Conservation (phyloP, 306 rosid genomes). For the Alnus glutinosa region DNA sequence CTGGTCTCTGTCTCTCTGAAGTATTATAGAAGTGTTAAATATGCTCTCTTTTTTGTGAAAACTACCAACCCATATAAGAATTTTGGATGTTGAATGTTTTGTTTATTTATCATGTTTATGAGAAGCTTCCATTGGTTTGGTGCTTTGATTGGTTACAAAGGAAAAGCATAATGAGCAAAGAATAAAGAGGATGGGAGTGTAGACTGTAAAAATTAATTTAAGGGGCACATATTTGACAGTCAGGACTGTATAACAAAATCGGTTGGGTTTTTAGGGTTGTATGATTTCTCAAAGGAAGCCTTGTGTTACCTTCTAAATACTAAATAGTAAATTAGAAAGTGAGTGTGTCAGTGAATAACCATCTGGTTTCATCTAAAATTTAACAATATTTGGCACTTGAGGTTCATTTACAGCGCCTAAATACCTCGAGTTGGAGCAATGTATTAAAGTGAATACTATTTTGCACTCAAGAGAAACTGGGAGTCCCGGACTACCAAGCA, state of each 20-base stretch:
- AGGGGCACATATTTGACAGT: neutral
- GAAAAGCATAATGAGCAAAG: neutral
- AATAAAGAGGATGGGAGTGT: neutral
- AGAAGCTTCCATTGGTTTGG: neutral
- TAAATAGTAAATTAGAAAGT: neutral
- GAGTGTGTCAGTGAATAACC: neutral
- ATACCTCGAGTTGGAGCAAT: neutral
- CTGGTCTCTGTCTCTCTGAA: neutral
- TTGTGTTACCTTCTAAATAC: too few species aligned
- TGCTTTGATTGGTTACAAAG: neutral
- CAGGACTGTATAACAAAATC: neutral
- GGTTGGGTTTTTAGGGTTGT: neutral
- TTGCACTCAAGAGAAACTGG: too few species aligned
- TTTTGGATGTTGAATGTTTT: slow-evolving; percentile 2
- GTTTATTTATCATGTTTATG: neutral
- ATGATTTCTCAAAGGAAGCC: neutral
- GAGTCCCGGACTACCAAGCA: too few species aligned
- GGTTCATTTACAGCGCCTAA: neutral
- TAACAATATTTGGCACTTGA: neutral
- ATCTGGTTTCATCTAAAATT: neutral
- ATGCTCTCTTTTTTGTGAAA: neutral
- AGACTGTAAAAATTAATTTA: neutral
- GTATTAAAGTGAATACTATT: too few species aligned
- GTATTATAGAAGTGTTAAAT: neutral
- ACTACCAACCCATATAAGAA: neutral